Evolutionary conservation across 2,329 filamentous ascomycete genomes (phyloP).

Genomic region (Dactylellina leptospora): DNA sequence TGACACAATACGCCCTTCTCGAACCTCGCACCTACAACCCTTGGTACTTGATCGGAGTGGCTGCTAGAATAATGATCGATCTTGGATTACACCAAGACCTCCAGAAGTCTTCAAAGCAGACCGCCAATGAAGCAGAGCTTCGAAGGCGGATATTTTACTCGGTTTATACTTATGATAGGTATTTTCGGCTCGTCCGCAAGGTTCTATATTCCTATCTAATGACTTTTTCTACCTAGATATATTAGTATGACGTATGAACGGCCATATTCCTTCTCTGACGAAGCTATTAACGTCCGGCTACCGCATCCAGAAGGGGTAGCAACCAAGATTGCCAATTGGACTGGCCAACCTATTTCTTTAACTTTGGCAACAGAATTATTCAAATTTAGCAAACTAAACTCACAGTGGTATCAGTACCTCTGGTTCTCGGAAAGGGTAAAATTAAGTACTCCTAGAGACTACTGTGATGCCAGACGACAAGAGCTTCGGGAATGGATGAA

Average conservation of each 20-base stretch:
- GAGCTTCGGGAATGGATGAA: conserved; percentile 84
- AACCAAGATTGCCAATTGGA: conserved; percentile 62
- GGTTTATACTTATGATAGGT: conserved; percentile 89
- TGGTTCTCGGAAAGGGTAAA: conserved; percentile 78
- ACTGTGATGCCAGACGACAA: conserved; percentile 78
- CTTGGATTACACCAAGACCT: conserved; percentile 93
- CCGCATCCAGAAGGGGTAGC: conserved; percentile 58
- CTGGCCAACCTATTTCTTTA: conserved; percentile 61
- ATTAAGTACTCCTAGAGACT: conserved; percentile 74
- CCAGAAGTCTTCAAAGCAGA: conserved; percentile 72
- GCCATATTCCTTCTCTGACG: conserved; percentile 92
- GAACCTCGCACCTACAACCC: conserved; percentile 91
- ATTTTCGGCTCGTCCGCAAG: conserved; percentile 56
- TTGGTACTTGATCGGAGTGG: conserved; percentile 92
- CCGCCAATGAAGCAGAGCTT: conserved; percentile 76
- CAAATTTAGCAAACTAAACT: conserved; percentile 83
- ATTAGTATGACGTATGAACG: conserved; percentile 88
- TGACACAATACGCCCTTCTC: conserved; percentile 88
- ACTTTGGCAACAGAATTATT: conserved; percentile 81
- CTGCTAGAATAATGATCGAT: conserved; percentile 85
- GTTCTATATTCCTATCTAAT: no score
- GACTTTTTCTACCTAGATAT: conserved; percentile 65
- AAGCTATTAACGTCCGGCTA: conserved; percentile 75
- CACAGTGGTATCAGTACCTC: conserved; percentile 86
- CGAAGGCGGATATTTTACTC: conserved; percentile 88